Conservation (phyloP, 495 filamentous ascomycete species). For the Talaromyces borbonicus region DNA sequence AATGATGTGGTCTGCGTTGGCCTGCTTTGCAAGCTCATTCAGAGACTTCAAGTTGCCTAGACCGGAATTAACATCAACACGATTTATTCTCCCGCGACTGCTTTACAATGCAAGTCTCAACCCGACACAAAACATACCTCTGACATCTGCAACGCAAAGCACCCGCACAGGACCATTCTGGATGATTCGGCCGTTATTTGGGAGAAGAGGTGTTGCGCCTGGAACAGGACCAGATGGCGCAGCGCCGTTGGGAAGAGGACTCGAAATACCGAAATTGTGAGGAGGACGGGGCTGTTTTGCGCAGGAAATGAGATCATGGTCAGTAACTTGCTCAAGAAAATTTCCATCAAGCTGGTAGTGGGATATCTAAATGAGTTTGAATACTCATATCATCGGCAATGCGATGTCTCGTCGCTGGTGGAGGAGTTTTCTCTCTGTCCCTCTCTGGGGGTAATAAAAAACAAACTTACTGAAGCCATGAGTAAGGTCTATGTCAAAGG, state of each 20-base stretch:
- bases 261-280: constrained; percentile 38
- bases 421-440: constrained; percentile 1
- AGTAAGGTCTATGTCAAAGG: constrained; percentile 8
- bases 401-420: neutral
- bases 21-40: constrained; percentile 90
- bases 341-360: too few species aligned
- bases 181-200: constrained; percentile 64
- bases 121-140: constrained; percentile 52
- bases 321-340: neutral
- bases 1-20: constrained; percentile 89
- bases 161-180: constrained; percentile 78
- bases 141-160: constrained; percentile 93
- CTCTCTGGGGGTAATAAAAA: constrained; percentile 7
- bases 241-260: constrained; percentile 42
- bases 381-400: too few species aligned
- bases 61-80: constrained; percentile 6
- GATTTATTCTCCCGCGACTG: constrained; percentile 13
- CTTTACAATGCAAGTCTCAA: constrained; percentile 8
- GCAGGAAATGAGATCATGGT: constrained; percentile 1
- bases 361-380: too few species aligned
- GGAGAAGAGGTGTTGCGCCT: constrained; percentile 45
- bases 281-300: constrained; percentile 36
- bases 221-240: constrained; percentile 36
- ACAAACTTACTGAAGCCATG: constrained; percentile 47
- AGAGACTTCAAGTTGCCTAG: constrained; percentile 88